Conservation (phyloP, 2,329 filamentous ascomycete species). For the Xylaria sp. region DNA sequence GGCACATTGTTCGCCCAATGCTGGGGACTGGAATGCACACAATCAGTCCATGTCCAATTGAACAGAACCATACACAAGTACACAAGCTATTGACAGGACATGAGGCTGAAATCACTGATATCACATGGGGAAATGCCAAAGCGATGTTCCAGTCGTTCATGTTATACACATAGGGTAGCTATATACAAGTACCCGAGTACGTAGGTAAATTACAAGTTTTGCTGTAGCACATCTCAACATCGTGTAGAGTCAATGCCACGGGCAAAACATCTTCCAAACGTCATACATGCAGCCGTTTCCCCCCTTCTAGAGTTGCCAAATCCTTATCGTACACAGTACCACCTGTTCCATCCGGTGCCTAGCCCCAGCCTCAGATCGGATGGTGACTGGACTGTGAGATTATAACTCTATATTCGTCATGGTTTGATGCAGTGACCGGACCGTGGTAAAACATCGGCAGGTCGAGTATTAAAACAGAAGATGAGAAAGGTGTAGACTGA, state of each 20-base stretch:
- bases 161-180: constrained; percentile 40
- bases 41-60: no score
- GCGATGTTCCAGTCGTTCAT: constrained; percentile 23
- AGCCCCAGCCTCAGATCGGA: constrained; percentile 22
- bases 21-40: background rate
- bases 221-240: constrained; percentile 29
- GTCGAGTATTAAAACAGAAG: constrained; percentile 36
- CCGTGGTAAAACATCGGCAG: constrained; percentile 22
- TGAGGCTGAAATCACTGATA: background rate
- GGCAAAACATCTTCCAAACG: constrained; percentile 24
- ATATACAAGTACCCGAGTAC: constrained; percentile 39
- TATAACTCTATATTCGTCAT: constrained; percentile 30
- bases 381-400: constrained; percentile 25
- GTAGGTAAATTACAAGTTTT: constrained; percentile 37
- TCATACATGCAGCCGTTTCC: constrained; percentile 37
- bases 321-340: constrained; percentile 40
- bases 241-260: constrained; percentile 29
- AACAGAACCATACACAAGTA: no score
- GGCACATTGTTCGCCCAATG: constrained; percentile 24
- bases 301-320: constrained; percentile 36
- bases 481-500: constrained; percentile 22
- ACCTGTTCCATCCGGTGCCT: constrained; percentile 19
- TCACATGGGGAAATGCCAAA: background rate
- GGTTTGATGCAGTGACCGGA: constrained; percentile 19
- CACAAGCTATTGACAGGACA: background rate